A percentile compares a stretch with the other conserved stretches of the same genome.
These are phyloP conservation scores for Mycena indigotica DNA, from an alignment of 768 basidiomycete species.

Conservation along the genomic window DNA sequence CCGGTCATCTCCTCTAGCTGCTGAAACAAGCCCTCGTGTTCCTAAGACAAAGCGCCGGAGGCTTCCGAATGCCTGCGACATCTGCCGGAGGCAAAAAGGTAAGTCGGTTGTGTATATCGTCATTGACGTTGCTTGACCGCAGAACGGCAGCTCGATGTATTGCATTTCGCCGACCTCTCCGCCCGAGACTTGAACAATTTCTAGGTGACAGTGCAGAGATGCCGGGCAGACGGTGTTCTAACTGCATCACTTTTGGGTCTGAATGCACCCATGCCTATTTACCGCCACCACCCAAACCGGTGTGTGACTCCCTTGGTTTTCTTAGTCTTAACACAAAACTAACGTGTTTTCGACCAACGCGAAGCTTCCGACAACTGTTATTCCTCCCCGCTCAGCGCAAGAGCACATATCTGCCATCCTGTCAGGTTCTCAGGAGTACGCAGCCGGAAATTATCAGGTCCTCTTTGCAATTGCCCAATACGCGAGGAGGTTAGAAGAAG, in stretches of 20 bases:
- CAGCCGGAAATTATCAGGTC: conserved; percentile 17
- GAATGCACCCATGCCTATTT: conserved; percentile 42
- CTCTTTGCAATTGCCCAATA: conserved; percentile 13
- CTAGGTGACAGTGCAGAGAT: conserved; percentile 48
- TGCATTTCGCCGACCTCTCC: conserved; percentile 8
- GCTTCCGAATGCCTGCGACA: conserved; percentile 61
- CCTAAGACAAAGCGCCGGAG: conserved; percentile 46
- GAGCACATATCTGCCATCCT: conserved; percentile 12
- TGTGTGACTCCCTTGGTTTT: not conserved
- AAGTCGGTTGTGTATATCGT: conserved; percentile 6
- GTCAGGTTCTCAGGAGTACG: conserved; percentile 29
- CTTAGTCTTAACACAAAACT: not conserved
- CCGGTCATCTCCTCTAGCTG: not conserved
- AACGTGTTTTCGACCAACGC: not conserved
- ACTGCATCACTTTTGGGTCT: conserved; percentile 39
- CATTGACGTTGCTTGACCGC: not conserved
- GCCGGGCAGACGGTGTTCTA: conserved; percentile 41
- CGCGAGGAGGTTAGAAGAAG: conserved; percentile 16
- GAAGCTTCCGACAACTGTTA: not conserved
- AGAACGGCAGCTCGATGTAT: conserved; percentile 53
- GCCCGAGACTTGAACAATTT: not conserved
- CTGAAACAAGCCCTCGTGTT: not conserved
- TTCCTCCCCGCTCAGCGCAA: conserved; percentile 4
- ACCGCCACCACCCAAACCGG: conserved; percentile 25
- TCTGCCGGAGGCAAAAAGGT: conserved; percentile 66